Base-by-base conservation (phyloP, 2,329 filamentous ascomycete species). In the Colletotrichum truncatum region DNA sequence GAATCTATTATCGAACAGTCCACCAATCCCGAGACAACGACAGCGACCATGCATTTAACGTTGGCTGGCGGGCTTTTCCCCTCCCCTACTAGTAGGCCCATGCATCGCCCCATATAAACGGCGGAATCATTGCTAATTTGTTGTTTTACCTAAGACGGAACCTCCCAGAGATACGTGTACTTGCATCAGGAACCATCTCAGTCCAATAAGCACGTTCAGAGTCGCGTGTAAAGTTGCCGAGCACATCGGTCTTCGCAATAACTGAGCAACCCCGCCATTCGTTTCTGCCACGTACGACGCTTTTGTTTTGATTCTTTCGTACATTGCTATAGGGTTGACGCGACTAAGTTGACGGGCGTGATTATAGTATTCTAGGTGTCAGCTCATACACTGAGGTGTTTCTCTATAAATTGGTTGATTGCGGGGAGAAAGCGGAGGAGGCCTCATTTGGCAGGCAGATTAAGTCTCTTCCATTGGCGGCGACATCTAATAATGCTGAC, bases 11-110 rank as follows among this genome's bases (percentile, higher is more conserved):
- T 14, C 38, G 26, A 54, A 54, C 52, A 34, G 38, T 56, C 52
- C 52, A 56, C 52, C 52, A 56, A 56, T 56, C 26, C 52, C 52
- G 38, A 28, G 3, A 25, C 34, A 28, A 38, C n/a, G 9, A 9
- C 36, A 18, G 16, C 36, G 30, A 12, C 25, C 51, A 11, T 54
- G 51, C 51, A 54, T 18, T 18, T 32, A 25, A 25, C 18, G 32
- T 45, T 34, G 38, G 23, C 28, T 36, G 51, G 34, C 41, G 51
- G 51, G 2, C 23, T 41, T 10, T 46, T 18, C 52, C 52, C 52
- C 52, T 56, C 52, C 18, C 36, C 52, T n/a, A n/a, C n/a, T n/a
- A n/a, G n/a, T n/a, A 45, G 52, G 23, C 34, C 52, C 52, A 56
- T 45, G 5, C 7, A 3, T 8, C 23, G 38, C 21, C 52, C 52